Base-by-base conservation (phyloP, 192 early-diverging fungal genomes). In the Gryganskiella cystojenkinii region DNA sequence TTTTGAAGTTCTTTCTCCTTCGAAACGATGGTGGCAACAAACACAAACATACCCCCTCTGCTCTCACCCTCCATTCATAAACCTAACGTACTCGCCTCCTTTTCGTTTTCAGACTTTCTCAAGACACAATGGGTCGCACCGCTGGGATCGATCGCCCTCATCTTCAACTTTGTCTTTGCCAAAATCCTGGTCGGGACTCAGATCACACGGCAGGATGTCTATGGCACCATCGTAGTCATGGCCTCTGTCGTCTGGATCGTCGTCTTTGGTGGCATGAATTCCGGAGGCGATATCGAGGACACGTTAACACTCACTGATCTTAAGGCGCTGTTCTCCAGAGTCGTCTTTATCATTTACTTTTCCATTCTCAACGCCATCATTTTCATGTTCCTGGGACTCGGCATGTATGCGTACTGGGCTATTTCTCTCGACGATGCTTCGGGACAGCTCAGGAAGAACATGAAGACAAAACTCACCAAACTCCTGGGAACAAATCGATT, bases 91-190 rank as follows among this genome's bases (percentile, higher is more conserved):
- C n/a, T n/a, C n/a, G n/a, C 37, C 22, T 33, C 24, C 22, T 33
- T 19, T 31, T 45, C 55, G 27, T 49, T 20, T 20, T 17, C 74
- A 89, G 88, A 89, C 59, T 89, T 80, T 79, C 68, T 87, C 13
- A 87, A 87, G 46, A 81, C 86, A 19, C 85, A 87, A 67, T 87
- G 88, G 86, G 88, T 87, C 7, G 86, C 86, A 28, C 86, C 86
- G 28, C 57, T 88, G 24, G 88, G 86, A 10, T 81, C 82, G 45
- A 74, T 83, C 11, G 81, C 86, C 13, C 60, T 89, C 49, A 89
- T 89, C 53, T 89, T 84, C 69, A 89, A 89, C 58, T 89, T 86
- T 57, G 53, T 89, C 27, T 89, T 89, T 82, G 87, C 87, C 35
- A 85, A 83, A 65, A 79, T 85, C 30, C 64, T 89, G 19, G 85